Evolutionary conservation across 2,329 filamentous ascomycete species (phyloP).

Genomic region (Alternaria sp.): DNA sequence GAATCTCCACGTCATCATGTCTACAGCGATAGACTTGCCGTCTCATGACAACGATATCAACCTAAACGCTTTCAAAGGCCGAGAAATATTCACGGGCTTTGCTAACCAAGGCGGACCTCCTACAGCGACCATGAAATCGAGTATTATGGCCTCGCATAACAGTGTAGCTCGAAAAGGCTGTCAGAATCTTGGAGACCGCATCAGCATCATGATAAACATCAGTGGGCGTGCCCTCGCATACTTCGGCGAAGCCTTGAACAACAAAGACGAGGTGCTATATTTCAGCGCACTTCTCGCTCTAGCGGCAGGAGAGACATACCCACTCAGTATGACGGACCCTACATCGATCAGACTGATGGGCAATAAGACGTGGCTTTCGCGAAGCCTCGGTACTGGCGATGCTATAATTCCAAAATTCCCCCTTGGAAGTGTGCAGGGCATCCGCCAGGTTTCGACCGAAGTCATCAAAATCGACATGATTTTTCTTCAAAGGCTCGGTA

Average conservation of each 20-base stretch:
- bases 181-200: conserved; percentile 9
- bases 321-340: conserved; percentile 14
- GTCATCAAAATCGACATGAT: conserved; percentile 18
- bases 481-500: conserved; percentile 6
- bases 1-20: conserved; percentile 9
- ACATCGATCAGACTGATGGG: neutral
- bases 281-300: conserved; percentile 13
- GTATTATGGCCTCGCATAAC: conserved; percentile 20
- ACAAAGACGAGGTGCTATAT: conserved; percentile 14
- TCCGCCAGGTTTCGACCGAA: conserved; percentile 12
- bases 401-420: conserved; percentile 11
- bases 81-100: neutral
- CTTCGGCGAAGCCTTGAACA: neutral
- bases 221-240: conserved; percentile 20
- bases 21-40: neutral
- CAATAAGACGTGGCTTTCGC: conserved; percentile 13
- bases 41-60: neutral
- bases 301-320: conserved; percentile 17
- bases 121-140: conserved; percentile 1
- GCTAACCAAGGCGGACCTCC: neutral
- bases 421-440: neutral
- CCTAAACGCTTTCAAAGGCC: neutral
- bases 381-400: neutral
- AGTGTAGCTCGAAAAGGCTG: conserved; percentile 13
- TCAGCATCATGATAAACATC: conserved; percentile 25